Evolutionary conservation across 2,329 filamentous ascomycete genomes (phyloP), one percentile per base, ranked within the genome.

Genomic region (Torrubiella hemipterigena): DNA sequence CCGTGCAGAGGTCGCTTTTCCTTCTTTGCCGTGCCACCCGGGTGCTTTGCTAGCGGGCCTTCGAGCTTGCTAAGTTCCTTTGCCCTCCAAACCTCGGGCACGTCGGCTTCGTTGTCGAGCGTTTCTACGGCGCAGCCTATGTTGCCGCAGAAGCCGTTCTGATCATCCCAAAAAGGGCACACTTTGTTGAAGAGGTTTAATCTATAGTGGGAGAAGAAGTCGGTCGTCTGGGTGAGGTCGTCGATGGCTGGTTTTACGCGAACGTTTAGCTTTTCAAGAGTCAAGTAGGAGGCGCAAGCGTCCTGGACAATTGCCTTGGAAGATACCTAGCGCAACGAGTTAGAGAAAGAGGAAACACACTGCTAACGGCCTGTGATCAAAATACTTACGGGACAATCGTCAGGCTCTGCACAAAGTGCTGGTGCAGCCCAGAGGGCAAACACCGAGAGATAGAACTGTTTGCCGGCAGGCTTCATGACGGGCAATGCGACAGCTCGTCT

Each of bases 161-260:
- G 79, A 54, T 98, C 91, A 50, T 78, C 74, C 89, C 91, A 98
- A 54, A 96, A 98, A 0, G 91, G 91, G 50, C 91, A 98, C 58
- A 74, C 76, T 56, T 91, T 94, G 56, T 93, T 81, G 58, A 85
- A 98, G 14, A 98, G 70, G 54, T 95, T 96, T 27, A 98, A 64
- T 35, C 91, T 80, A 62, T 96, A 98, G 58, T 96, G 86, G 32
- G 89, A 89, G 60, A 98, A 98, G 69, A 95, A 98, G 58, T 98
- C 91, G 54, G 89, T 93, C 32, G 81, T 76, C 45, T 74, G 74
- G 0, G 85, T 93, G 27, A 98, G 73, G 33, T 83, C 79, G 46
- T 83, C 72, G 43, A 98, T 62, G 31, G 77, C 72, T 13, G 86
- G 82, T 45, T 79, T 77, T 39, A 95, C 67, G 37, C 74, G 70